Evolutionary conservation across 2,329 filamentous ascomycete genomes (phyloP), one percentile per base, ranked within the genome.

Genomic region (Paecilomyces formosus): DNA sequence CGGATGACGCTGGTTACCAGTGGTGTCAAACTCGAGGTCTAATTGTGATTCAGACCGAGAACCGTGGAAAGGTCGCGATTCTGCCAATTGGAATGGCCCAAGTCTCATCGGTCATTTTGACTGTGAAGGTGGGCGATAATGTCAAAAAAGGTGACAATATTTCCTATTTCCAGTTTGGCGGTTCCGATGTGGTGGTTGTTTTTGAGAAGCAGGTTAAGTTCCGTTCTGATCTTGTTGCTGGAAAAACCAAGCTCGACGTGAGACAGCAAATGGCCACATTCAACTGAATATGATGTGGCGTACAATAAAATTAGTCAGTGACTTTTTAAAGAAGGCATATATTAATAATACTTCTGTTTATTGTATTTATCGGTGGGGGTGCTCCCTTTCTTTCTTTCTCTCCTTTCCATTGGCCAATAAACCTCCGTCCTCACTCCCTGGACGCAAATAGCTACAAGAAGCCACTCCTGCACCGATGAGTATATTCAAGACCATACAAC

Each of bases 81-180:
- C 56, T 79, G 26, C 76, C 76, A 0, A 74, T 79, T 56, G 76
- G 76, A 8, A 79, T 79, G 76, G 76, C 74, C 3, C 71, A 74
- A 30, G 72, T 79, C 0, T 78, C 76, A 1, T 78, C 74, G 2
- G 73, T 79, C 2, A 50, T 76, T 15, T 69, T 67, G 1, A 62
- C 57, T 1, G 49, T 64, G 11, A 53, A 57, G 28, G 51, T 60
- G 31, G 71, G 63, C 0, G 60, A 66, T 15, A 26, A 28, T 2
- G 5, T 76, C 30, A 59, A 68, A n/a, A 79, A 79, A 61, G 76
- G 76, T 2, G 66, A 79, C 2, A 74, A 78, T 60, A 70, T 79
- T 58, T 72, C 69, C 0, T 73, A 71, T 59, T 79, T 79, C 60
- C 68, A 73, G 60, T 79, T 78, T 60, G 77, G 78, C 18, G 77